Percentiles rank a stretch among this genome's conserved stretches.
These are phyloP conservation scores for Colletotrichum brevisporum DNA, from an alignment of 2,329 filamentous ascomycete species.

Conservation along the genomic window DNA sequence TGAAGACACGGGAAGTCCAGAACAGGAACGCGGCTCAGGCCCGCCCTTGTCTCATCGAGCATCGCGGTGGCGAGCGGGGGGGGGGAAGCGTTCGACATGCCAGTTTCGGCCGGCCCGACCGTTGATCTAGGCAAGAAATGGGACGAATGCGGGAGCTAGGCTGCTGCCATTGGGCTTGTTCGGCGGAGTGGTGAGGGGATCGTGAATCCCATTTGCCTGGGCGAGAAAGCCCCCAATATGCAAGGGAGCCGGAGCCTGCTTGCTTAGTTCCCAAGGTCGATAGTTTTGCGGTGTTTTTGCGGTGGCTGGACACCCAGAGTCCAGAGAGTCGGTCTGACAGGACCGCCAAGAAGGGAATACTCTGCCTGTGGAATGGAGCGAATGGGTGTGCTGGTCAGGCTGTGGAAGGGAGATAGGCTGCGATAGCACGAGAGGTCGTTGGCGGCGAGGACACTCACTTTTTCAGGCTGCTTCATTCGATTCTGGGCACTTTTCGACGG, in stretches of 20 bases:
- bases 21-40: constrained; percentile 5
- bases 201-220: constrained; percentile 14
- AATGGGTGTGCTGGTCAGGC: constrained; percentile 11
- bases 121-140: constrained; percentile 11
- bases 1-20: background rate
- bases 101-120: constrained; percentile 28
- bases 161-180: constrained; percentile 16
- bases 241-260: constrained; percentile 33
- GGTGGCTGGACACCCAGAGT: background rate
- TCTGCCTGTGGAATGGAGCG: too few relatives aligned
- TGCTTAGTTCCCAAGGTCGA: constrained; percentile 6
- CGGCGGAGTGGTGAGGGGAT: constrained; percentile 18
- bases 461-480: constrained; percentile 16
- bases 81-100: constrained; percentile 19
- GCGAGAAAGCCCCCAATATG: constrained; percentile 12
- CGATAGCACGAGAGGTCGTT: background rate
- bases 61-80: constrained; percentile 5
- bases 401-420: background rate
- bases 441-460: too few relatives aligned
- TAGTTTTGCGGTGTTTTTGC: background rate
- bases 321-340: too few relatives aligned
- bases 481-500: background rate
- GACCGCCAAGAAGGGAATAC: too few relatives aligned
- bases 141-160: constrained; percentile 10
- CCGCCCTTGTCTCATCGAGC: background rate